A percentile compares a stretch with the other conserved stretches of the same genome.
These are phyloP conservation scores for Besnoitia besnoiti DNA, from an alignment of 169 alveolate genomes.

Conservation along the genomic window DNA sequence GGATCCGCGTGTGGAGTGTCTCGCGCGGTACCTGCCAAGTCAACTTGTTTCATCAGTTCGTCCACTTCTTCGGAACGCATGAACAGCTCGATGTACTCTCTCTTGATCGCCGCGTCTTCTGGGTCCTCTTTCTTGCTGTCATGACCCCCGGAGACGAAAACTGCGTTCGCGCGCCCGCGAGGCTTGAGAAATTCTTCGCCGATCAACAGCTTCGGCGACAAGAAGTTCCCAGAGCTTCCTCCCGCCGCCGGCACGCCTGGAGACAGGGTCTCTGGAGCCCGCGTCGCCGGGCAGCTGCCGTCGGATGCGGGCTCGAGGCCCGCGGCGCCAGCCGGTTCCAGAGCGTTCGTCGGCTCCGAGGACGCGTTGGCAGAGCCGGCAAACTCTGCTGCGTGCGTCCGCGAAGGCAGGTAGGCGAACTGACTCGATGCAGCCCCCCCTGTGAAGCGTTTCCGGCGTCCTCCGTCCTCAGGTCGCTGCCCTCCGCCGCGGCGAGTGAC, in stretches of 20 bases:
- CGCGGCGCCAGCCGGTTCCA: no score
- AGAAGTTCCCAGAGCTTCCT: not conserved
- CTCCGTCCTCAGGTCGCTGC: no score
- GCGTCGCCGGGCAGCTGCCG: no score
- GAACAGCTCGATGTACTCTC: conserved; percentile 51
- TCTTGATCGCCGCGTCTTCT: conserved; percentile 22
- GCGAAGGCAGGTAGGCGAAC: not conserved
- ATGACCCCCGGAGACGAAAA: not conserved
- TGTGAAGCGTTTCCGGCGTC: no score
- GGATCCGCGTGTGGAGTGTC: not conserved
- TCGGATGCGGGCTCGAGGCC: no score
- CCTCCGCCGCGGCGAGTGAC: no score
- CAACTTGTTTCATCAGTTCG: conserved; percentile 56
- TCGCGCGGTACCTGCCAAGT: conserved; percentile 38
- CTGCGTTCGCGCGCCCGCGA: not conserved
- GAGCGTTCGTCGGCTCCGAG: no score
- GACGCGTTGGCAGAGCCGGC: no score
- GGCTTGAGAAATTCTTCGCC: not conserved
- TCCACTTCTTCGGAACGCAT: conserved; percentile 51
- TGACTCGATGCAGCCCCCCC: no score
- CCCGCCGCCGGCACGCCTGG: not conserved
- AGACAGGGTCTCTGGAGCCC: not conserved
- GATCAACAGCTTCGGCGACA: not conserved
- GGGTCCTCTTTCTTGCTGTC: not conserved
- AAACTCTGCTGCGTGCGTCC: not conserved